phyloP scores from a whole-genome alignment of 2,329 filamentous ascomycete species.

The Aspergillus floridensis region DNA sequence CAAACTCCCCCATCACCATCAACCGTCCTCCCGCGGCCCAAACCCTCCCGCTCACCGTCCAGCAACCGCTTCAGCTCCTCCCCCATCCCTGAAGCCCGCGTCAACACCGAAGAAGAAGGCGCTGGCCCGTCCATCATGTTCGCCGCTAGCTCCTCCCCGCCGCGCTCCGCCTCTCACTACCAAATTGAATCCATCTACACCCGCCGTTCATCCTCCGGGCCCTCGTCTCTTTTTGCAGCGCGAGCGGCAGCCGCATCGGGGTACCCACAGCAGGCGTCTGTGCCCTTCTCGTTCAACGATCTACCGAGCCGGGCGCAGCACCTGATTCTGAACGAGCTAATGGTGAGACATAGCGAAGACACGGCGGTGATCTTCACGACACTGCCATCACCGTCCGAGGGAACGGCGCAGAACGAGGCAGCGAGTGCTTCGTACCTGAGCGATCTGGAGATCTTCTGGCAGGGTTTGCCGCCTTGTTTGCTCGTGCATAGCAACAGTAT shows the following conservation, averaged over 20 bases:
- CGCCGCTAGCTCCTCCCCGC: constrained; percentile 48
- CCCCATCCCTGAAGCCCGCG: constrained; percentile 67
- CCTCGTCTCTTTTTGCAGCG: constrained; percentile 6
- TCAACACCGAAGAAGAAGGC: constrained; percentile 60
- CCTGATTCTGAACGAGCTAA: constrained; percentile 81
- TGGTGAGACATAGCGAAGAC: constrained; percentile 63
- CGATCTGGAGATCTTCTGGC: constrained; percentile 74
- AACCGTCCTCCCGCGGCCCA: constrained; percentile 18
- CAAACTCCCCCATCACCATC: constrained; percentile 7
- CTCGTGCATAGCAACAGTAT: constrained; percentile 85
- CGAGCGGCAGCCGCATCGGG: constrained; percentile 39
- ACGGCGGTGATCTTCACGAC: constrained; percentile 82
- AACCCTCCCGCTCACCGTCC: constrained; percentile 31
- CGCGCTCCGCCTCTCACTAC: constrained; percentile 22
- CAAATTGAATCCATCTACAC: constrained; percentile 40
- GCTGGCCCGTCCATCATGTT: constrained; percentile 74
- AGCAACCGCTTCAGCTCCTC: constrained; percentile 63
- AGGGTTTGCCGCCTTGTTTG: constrained; percentile 70
- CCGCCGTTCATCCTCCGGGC: constrained; percentile 25
- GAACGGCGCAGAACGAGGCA: constrained; percentile 67
- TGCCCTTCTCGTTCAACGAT: constrained; percentile 81
- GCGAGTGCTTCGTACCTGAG: constrained; percentile 72
- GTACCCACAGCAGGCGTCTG: constrained; percentile 58
- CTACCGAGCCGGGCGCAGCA: constrained; percentile 81
- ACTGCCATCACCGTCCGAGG: constrained; percentile 74